phyloP scores from a whole-genome alignment of 2,329 filamentous ascomycete genomes.

The Elsinoe australis region DNA sequence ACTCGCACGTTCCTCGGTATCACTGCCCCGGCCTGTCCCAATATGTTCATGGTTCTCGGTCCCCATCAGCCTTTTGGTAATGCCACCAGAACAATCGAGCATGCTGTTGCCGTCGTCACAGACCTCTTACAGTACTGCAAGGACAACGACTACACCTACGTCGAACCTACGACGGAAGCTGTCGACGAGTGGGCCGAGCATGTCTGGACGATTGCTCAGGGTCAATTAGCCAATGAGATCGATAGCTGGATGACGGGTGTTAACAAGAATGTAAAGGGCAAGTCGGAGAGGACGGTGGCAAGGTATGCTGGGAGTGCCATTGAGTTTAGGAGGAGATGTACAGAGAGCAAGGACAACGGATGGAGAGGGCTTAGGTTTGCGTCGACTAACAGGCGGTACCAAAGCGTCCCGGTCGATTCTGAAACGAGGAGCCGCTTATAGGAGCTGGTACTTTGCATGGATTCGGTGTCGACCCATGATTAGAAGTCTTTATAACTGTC shows the following conservation, averaged over 20 bases:
- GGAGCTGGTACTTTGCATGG: too few species aligned
- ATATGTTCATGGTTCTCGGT: conserved; percentile 37
- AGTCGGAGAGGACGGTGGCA: conserved; percentile 41
- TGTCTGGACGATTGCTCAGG: conserved; percentile 41
- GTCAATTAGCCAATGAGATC: conserved; percentile 41
- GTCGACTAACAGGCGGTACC: background rate
- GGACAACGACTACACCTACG: conserved; percentile 32
- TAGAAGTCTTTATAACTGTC: too few species aligned
- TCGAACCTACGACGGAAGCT: conserved; percentile 35
- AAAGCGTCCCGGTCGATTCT: background rate
- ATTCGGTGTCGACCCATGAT: too few species aligned
- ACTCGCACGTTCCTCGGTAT: conserved; percentile 36
- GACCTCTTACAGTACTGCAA: conserved; percentile 23
- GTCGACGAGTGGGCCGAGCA: conserved; percentile 40
- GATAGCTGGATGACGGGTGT: conserved; percentile 52
- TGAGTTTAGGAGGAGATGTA: conserved; percentile 35
- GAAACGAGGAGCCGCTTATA: background rate
- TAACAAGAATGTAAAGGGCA: conserved; percentile 44
- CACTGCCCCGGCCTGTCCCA: conserved; percentile 29
- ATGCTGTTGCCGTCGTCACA: conserved; percentile 2
- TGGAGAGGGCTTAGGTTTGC: conserved; percentile 24
- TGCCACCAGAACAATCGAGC: conserved; percentile 37
- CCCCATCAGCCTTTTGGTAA: conserved; percentile 37
- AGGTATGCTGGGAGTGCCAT: conserved; percentile 42
- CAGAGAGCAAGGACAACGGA: conserved; percentile 24